Percentiles rank a stretch among this genome's conserved stretches.
Conservation (phyloP, 129 eudicot genomes). For the sunflower (Helianthus annuus) region DNA sequence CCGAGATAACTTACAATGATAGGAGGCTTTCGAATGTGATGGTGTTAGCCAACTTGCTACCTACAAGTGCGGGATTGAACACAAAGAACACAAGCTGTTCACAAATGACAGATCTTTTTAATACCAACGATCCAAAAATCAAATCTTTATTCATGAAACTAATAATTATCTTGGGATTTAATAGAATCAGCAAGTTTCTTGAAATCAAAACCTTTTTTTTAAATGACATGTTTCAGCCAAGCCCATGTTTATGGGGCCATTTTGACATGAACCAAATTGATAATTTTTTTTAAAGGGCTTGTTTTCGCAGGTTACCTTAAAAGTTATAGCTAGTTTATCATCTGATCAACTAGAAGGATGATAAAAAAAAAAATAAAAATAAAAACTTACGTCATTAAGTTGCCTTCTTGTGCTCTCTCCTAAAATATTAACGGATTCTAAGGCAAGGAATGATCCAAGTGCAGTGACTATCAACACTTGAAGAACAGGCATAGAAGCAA, state of each 20-base stretch:
- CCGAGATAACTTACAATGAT: slow-evolving; percentile 46
- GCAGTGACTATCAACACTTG: slow-evolving; percentile 48
- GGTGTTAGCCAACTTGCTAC: slow-evolving; percentile 68
- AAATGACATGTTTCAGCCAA: not conserved
- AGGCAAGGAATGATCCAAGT: slow-evolving; percentile 44
- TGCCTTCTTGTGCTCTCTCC: slow-evolving; percentile 44
- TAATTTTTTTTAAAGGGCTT: not conserved
- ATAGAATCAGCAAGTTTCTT: not conserved
- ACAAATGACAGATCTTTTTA: not conserved
- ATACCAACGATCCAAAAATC: not conserved
- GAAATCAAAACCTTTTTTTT: not conserved
- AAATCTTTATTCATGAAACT: not conserved
- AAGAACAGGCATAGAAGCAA: slow-evolving; percentile 57
- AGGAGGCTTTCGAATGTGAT: slow-evolving; percentile 63
- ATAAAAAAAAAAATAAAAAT: not conserved
- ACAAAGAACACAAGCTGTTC: slow-evolving; percentile 77
- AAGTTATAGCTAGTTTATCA: too few relatives aligned
- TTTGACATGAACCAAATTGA: not conserved
- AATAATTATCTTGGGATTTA: not conserved
- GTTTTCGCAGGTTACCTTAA: not conserved
- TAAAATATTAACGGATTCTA: slow-evolving; percentile 45
- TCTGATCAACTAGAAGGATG: not conserved
- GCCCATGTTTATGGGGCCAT: not conserved
- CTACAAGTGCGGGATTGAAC: slow-evolving; percentile 80
- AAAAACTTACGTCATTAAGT: slow-evolving; percentile 45